Evolutionary conservation across 441 rosid genomes (phyloP).

Genomic region (Melastoma candidum): DNA sequence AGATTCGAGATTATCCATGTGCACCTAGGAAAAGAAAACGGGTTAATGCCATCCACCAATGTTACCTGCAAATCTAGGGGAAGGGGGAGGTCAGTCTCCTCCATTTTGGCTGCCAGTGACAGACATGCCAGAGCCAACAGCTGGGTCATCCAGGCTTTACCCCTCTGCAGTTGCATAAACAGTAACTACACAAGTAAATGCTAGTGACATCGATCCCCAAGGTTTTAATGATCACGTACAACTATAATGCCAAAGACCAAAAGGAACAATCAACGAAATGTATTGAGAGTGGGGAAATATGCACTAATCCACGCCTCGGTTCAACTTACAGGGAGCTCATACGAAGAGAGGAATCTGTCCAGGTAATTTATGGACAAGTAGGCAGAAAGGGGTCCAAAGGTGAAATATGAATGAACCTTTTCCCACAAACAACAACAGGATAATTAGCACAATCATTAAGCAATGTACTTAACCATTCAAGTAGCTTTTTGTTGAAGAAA

Average conservation of each 20-base stretch:
- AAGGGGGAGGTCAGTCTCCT: conserved; percentile 40
- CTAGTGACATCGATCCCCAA: too few species aligned
- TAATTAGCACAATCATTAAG: conserved; percentile 7
- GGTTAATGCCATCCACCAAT: conserved; percentile 3
- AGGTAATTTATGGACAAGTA: conserved; percentile 34
- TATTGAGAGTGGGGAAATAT: background rate
- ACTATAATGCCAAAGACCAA: conserved; percentile 2
- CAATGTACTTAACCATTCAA: background rate
- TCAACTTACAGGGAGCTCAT: conserved; percentile 35
- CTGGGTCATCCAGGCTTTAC: conserved; percentile 41
- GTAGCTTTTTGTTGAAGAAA: too few species aligned
- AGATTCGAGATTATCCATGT: conserved; percentile 3
- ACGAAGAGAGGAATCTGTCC: conserved; percentile 36
- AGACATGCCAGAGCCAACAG: conserved; percentile 47
- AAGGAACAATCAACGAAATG: background rate
- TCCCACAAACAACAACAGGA: conserved; percentile 12
- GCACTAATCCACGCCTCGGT: background rate
- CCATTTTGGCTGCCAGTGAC: conserved; percentile 55
- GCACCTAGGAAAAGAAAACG: conserved; percentile 2
- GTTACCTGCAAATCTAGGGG: conserved; percentile 44
- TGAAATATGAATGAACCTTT: conserved; percentile 33
- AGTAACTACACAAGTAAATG: too few species aligned
- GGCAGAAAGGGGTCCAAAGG: conserved; percentile 28
- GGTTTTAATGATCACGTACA: too few species aligned
- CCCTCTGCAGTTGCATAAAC: conserved; percentile 20